phyloP scores from a whole-genome alignment of 1,284 basidiomycete species.

The Limonomyces culmigenus region DNA sequence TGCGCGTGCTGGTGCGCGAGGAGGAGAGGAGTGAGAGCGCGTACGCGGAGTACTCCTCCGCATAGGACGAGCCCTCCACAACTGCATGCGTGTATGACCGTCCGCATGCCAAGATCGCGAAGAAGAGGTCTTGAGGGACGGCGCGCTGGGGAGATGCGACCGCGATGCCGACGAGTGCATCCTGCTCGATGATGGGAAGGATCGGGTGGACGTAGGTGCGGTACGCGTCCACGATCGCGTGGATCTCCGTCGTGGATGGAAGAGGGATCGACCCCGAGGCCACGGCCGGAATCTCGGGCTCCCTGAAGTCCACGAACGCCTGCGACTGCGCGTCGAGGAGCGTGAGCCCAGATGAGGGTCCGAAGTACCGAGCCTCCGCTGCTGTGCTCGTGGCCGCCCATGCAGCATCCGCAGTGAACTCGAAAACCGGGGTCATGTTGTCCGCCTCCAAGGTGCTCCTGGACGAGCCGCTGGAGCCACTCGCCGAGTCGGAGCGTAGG shows the following conservation, averaged over 20 bases:
- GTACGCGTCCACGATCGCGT: conserved; percentile 57
- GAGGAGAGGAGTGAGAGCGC: too few species aligned
- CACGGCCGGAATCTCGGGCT: conserved; percentile 20
- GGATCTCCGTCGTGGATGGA: conserved; percentile 40
- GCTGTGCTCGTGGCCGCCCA: neutral
- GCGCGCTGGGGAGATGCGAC: too few species aligned
- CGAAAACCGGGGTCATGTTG: neutral
- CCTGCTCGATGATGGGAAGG: conserved; percentile 60
- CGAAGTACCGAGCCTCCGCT: conserved; percentile 53
- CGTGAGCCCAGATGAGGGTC: conserved; percentile 67
- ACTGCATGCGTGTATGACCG: too few species aligned
- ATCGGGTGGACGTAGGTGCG: conserved; percentile 65
- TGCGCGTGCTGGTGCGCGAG: too few species aligned
- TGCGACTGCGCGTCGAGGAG: conserved; percentile 47
- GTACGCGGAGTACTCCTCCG: too few species aligned
- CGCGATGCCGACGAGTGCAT: too few species aligned
- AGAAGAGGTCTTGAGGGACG: too few species aligned
- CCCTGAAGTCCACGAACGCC: conserved; percentile 8
- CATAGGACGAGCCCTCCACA: too few species aligned
- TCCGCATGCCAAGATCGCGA: too few species aligned
- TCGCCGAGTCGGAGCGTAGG: neutral
- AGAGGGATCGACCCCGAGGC: too few species aligned
- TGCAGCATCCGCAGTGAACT: neutral
- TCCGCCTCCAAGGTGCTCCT: neutral
- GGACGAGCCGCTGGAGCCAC: neutral